phyloP scores from a whole-genome alignment of 768 basidiomycete species.

The Suillus variegatus region DNA sequence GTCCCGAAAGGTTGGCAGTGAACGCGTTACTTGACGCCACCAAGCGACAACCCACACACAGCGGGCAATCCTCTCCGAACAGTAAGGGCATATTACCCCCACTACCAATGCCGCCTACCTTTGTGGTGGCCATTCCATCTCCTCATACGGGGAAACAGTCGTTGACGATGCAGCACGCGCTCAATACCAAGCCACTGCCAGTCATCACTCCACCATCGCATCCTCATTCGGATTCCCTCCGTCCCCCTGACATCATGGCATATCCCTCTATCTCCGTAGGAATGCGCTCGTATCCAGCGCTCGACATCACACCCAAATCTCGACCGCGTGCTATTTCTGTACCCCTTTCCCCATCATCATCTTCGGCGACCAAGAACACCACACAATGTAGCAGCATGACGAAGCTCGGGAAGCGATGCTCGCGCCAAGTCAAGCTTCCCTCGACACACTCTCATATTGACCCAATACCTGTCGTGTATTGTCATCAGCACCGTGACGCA shows the following conservation, averaged over 20 bases:
- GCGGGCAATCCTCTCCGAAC: conserved; percentile 12
- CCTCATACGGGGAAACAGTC: conserved; percentile 35
- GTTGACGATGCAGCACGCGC: conserved; percentile 39
- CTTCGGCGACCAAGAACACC: conserved; percentile 19
- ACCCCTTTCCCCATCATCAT: conserved; percentile 19
- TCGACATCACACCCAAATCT: conserved; percentile 11
- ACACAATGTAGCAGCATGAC: conserved; percentile 67
- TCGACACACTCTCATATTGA: conserved; percentile 25
- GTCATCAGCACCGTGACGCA: conserved; percentile 63
- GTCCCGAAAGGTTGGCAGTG: conserved; percentile 15
- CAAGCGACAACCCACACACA: conserved; percentile 13
- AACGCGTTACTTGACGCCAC: conserved; percentile 13
- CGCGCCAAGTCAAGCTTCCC: conserved; percentile 54
- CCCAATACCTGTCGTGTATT: conserved; percentile 46
- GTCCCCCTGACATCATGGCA: conserved; percentile 11
- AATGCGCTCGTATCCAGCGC: conserved; percentile 15
- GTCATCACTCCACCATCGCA: conserved; percentile 24
- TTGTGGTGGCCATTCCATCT: conserved; percentile 37
- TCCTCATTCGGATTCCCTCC: conserved; percentile 35
- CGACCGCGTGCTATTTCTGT: conserved; percentile 25
- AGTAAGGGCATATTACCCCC: conserved; percentile 17
- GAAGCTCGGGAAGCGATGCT: conserved; percentile 64
- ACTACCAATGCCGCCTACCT: conserved; percentile 26
- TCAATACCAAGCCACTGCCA: conserved; percentile 19
- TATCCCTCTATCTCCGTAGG: conserved; percentile 10